Percentiles rank a stretch among this genome's conserved stretches.
phyloP scores from a whole-genome alignment of 2,329 filamentous ascomycete species.

The Xylaria sp. region DNA sequence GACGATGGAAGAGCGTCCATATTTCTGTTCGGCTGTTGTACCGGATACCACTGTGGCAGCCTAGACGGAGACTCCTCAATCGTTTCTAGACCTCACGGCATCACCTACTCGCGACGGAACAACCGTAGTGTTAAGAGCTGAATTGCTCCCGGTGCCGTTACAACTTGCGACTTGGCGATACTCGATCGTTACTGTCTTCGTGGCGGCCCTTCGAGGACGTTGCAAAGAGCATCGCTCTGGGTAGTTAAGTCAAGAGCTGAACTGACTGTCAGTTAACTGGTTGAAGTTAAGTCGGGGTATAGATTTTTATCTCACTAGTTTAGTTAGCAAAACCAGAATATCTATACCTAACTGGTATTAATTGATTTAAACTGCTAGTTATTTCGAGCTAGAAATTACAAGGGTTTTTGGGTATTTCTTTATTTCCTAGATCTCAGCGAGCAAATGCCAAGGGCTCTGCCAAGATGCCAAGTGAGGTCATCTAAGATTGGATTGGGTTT shows the following conservation, averaged over 20 bases:
- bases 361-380: neutral
- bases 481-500: neutral
- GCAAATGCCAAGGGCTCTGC: too few species aligned
- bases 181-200: neutral
- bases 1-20: neutral
- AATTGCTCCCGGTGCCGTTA: neutral
- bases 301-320: neutral
- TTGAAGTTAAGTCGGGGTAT: neutral
- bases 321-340: neutral
- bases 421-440: too few species aligned
- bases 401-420: neutral
- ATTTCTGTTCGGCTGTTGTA: slow-evolving; percentile 1
- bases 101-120: neutral
- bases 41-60: neutral
- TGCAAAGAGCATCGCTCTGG: neutral
- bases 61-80: neutral
- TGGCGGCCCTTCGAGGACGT: neutral
- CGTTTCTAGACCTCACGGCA: slow-evolving; percentile 1
- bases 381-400: neutral
- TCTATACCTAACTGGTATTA: neutral
- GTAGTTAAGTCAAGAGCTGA: neutral
- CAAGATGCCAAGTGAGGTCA: too few species aligned
- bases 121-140: neutral
- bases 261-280: neutral
- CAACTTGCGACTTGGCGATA: neutral